Evolutionary conservation across 2,329 filamentous ascomycete species (phyloP).

Genomic region (Aureobasidium sp.): DNA sequence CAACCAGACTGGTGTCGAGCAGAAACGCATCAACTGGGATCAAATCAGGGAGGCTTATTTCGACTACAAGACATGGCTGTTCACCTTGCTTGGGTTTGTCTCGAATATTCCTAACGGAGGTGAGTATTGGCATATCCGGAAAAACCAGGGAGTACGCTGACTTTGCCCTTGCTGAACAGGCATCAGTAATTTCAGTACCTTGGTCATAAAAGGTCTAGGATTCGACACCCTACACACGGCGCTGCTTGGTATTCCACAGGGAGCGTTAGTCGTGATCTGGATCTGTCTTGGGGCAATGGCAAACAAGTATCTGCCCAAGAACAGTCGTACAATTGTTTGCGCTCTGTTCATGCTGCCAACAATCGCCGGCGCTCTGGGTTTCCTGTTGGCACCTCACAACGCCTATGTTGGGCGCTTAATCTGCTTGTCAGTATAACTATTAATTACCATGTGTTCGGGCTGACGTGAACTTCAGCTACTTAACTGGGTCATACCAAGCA

Average conservation of each 20-base stretch:
- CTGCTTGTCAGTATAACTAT: conserved; percentile 35
- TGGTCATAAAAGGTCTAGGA: conserved; percentile 53
- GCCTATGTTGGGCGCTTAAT: conserved; percentile 49
- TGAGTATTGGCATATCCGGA: too few species aligned
- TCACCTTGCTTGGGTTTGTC: conserved; percentile 46
- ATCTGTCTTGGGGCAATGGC: conserved; percentile 44
- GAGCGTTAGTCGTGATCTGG: conserved; percentile 43
- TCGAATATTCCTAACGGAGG: conserved; percentile 49
- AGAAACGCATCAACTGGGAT: conserved; percentile 47
- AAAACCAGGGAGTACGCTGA: too few species aligned
- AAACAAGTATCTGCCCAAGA: conserved; percentile 34
- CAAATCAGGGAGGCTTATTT: conserved; percentile 51
- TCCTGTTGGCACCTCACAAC: conserved; percentile 45
- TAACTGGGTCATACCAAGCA: conserved; percentile 46
- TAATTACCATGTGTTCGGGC: not conserved
- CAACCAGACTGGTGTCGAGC: conserved; percentile 52
- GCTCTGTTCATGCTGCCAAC: conserved; percentile 52
- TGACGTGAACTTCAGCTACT: conserved; percentile 30
- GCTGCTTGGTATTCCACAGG: conserved; percentile 47
- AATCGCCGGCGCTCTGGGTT: conserved; percentile 50
- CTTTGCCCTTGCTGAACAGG: conserved; percentile 19
- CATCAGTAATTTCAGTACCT: conserved; percentile 51
- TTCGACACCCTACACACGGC: conserved; percentile 49
- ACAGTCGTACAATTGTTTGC: conserved; percentile 40
- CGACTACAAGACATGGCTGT: conserved; percentile 54